Evolutionary conservation across 345 rosid species (phyloP).

Genomic region (Diplotaxis tenuifolia): DNA sequence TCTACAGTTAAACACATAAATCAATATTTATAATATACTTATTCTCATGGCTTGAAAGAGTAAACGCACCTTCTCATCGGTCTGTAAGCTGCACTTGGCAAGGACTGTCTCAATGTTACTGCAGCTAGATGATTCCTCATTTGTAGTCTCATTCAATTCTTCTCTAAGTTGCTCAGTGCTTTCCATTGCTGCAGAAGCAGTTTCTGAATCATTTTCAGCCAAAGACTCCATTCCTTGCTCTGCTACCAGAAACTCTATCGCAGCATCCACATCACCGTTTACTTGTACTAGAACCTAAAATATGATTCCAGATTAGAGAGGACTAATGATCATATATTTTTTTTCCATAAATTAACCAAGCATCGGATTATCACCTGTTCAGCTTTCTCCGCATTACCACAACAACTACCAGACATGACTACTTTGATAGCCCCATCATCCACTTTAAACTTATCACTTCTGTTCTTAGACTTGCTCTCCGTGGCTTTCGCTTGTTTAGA

Average conservation of each 20-base stretch:
- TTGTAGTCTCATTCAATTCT: slow-evolving; percentile 33
- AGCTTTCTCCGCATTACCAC: slow-evolving; percentile 61
- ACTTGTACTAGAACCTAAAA: slow-evolving; percentile 69
- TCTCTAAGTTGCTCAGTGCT: too few species aligned
- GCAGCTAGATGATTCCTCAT: slow-evolving; percentile 37
- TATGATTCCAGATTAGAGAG: slow-evolving; percentile 19
- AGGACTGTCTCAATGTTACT: slow-evolving; percentile 33
- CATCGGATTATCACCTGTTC: slow-evolving; percentile 54
- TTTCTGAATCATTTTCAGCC: slow-evolving; percentile 36
- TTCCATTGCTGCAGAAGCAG: slow-evolving; percentile 36
- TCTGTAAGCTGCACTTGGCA: slow-evolving; percentile 35
- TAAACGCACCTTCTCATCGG: slow-evolving; percentile 58
- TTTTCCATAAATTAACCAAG: slow-evolving; percentile 4
- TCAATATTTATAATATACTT: background rate
- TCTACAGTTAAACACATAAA: slow-evolving; percentile 37
- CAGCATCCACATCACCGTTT: slow-evolving; percentile 77
- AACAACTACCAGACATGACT: slow-evolving; percentile 79
- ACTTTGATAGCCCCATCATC: slow-evolving; percentile 60
- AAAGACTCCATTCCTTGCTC: slow-evolving; percentile 48
- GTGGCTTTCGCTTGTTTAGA: slow-evolving; percentile 62
- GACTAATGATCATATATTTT: background rate
- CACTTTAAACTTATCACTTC: slow-evolving; percentile 33
- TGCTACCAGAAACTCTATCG: slow-evolving; percentile 75
- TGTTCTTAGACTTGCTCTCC: slow-evolving; percentile 47
- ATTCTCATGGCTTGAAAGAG: slow-evolving; percentile 7